Conservation (phyloP, 1,139 yeast genomes). For the Yamadazyma siamensis region DNA sequence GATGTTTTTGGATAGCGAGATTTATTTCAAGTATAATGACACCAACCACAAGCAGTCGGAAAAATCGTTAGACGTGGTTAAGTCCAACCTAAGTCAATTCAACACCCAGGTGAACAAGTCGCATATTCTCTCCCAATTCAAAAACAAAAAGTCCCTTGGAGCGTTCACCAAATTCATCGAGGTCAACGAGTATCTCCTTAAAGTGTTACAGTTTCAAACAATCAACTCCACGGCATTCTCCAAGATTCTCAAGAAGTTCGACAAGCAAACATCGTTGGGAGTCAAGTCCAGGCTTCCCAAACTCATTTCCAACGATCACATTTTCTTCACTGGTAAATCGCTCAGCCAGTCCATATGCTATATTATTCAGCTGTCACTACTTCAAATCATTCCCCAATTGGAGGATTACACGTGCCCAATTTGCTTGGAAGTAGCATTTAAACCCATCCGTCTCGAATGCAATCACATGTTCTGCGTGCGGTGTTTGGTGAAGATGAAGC, state of each 20-base stretch:
- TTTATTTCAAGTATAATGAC: conserved; percentile 59
- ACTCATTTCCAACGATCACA: conserved; percentile 43
- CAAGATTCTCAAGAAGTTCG: conserved; percentile 71
- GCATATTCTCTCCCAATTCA: conserved; percentile 42
- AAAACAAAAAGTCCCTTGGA: conserved; percentile 42
- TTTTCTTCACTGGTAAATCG: conserved; percentile 45
- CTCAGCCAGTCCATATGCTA: conserved; percentile 54
- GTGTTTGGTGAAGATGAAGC: conserved; percentile 64
- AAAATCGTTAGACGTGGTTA: conserved; percentile 32
- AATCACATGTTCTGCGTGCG: conserved; percentile 69
- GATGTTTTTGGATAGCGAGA: conserved; percentile 62
- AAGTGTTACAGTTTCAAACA: conserved; percentile 58
- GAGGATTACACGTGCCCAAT: conserved; percentile 76
- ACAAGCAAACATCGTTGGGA: conserved; percentile 62
- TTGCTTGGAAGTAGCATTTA: conserved; percentile 65
- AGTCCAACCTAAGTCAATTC: conserved; percentile 42
- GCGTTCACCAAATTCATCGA: conserved; percentile 51
- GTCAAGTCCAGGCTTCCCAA: conserved; percentile 47
- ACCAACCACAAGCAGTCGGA: conserved; percentile 37
- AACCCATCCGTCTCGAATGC: conserved; percentile 63
- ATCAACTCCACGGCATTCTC: conserved; percentile 61
- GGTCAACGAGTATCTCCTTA: conserved; percentile 53
- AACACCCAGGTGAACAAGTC: conserved; percentile 39
- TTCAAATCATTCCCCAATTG: conserved; percentile 63
- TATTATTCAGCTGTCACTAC: conserved; percentile 51